Evolutionary conservation across 306 rosid species (phyloP).

Genomic region (Abrus pulchellus): DNA sequence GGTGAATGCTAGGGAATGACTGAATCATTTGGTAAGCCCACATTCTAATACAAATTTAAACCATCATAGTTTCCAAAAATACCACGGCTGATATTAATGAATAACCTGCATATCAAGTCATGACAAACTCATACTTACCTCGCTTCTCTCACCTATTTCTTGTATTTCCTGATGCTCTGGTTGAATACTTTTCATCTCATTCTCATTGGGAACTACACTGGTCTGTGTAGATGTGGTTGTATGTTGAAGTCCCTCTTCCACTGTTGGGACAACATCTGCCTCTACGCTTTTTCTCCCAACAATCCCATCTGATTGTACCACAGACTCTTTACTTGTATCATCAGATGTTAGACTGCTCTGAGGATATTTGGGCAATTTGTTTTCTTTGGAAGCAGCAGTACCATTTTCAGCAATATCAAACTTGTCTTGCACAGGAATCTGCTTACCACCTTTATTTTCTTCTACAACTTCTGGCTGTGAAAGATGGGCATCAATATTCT

Average conservation of each 20-base stretch:
- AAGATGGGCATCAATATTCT: constrained; percentile 57
- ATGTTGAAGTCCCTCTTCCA: constrained; percentile 58
- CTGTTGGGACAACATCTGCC: constrained; percentile 35
- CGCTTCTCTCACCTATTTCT: constrained; percentile 51
- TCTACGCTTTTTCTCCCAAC: constrained; percentile 52
- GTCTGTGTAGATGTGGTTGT: constrained; percentile 49
- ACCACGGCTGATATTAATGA: constrained; percentile 16
- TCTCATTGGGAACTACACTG: constrained; percentile 55
- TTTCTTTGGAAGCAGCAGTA: constrained; percentile 48
- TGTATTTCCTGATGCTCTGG: constrained; percentile 45
- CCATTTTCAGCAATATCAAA: constrained; percentile 51
- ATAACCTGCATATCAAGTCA: constrained; percentile 32
- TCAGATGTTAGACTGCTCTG: constrained; percentile 53
- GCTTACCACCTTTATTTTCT: constrained; percentile 53
- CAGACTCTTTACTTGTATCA: constrained; percentile 52
- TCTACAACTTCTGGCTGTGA: constrained; percentile 56
- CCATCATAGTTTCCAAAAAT: constrained; percentile 24
- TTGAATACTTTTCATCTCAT: constrained; percentile 49
- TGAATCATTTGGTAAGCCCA: constrained; percentile 42
- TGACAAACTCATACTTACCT: constrained; percentile 63
- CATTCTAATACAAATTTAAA: constrained; percentile 37
- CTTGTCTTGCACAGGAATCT: constrained; percentile 58
- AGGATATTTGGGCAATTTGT: constrained; percentile 55
- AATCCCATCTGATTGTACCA: constrained; percentile 48
- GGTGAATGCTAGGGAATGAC: constrained; percentile 37